These are phyloP conservation scores for Leccinum pellstonianum DNA, from an alignment of 768 basidiomycete species.

Conservation along the genomic window DNA sequence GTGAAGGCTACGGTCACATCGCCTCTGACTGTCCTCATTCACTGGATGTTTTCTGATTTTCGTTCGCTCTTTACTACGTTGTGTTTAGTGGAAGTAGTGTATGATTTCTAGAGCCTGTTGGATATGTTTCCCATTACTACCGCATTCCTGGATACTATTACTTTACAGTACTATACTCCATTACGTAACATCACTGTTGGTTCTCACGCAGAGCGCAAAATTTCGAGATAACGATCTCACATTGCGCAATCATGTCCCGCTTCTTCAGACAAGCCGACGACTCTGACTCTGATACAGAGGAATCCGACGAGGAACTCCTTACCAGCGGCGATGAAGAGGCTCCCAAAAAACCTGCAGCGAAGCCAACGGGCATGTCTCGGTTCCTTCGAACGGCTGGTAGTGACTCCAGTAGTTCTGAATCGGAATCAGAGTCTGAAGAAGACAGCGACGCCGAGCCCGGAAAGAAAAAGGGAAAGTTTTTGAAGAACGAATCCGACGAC, in stretches of 20 bases:
- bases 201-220: constrained; percentile 22
- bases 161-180: neutral
- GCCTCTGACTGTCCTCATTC: constrained; percentile 83
- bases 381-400: constrained; percentile 69
- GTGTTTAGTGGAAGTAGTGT: constrained; percentile 18
- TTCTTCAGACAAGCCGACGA: constrained; percentile 87
- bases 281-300: constrained; percentile 72
- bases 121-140: constrained; percentile 13
- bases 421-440: constrained; percentile 52
- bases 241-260: constrained; percentile 61
- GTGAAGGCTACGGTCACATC: constrained; percentile 75
- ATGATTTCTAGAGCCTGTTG: constrained; percentile 15
- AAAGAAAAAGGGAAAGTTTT: constrained; percentile 42
- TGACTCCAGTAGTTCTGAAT: constrained; percentile 54
- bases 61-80: constrained; percentile 4
- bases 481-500: constrained; percentile 47
- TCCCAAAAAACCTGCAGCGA: constrained; percentile 36
- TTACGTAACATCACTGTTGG: constrained; percentile 19
- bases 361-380: constrained; percentile 58
- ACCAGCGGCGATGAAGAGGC: constrained; percentile 69
- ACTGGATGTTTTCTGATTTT: constrained; percentile 75
- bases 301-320: constrained; percentile 74
- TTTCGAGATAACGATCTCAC: constrained; percentile 30
- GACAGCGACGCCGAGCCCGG: constrained; percentile 49
- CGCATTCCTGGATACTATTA: neutral